phyloP scores from a whole-genome alignment of 805 yeast species.

The Henningerozyma blattae region DNA sequence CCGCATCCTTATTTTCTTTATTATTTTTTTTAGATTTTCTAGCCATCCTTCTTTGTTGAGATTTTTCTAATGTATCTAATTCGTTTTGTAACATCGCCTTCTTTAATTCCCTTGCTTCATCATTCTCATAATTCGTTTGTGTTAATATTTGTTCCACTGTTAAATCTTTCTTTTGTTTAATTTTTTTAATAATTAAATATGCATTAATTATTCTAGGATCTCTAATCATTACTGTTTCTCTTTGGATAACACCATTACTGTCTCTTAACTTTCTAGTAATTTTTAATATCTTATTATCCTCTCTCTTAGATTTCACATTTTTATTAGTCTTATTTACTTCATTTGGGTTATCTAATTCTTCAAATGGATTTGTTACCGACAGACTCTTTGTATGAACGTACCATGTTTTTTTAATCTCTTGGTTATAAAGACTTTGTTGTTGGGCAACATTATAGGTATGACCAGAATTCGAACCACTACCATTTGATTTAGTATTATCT shows the following conservation, averaged over 20 bases:
- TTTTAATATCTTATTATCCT: conserved; percentile 33
- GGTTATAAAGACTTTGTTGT: conserved; percentile 87
- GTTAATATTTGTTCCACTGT: conserved; percentile 37
- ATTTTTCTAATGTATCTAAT: conserved; percentile 69
- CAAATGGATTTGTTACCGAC: conserved; percentile 28
- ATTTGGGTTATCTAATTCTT: conserved; percentile 26
- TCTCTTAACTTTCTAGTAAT: conserved; percentile 76
- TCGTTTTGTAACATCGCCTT: conserved; percentile 71
- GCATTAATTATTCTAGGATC: conserved; percentile 85
- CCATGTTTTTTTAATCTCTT: conserved; percentile 84
- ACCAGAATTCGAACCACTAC: conserved; percentile 26
- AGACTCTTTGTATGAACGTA: conserved; percentile 62
- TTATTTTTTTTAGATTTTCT: conserved; percentile 42
- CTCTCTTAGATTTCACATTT: conserved; percentile 16
- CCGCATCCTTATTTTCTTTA: too few relatives aligned
- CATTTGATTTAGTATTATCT: conserved; percentile 15
- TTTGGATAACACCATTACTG: conserved; percentile 73
- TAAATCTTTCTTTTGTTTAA: conserved; percentile 47
- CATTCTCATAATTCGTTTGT: conserved; percentile 41
- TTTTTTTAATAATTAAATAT: conserved; percentile 61
- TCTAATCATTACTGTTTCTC: conserved; percentile 62
- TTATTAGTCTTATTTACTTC: conserved; percentile 25
- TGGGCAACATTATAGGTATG: conserved; percentile 71
- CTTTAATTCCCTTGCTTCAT: conserved; percentile 67
- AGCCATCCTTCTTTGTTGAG: conserved; percentile 53